Evolutionary conservation across 2,329 filamentous ascomycete species (phyloP).

Genomic region (Diaporthe caulivora): DNA sequence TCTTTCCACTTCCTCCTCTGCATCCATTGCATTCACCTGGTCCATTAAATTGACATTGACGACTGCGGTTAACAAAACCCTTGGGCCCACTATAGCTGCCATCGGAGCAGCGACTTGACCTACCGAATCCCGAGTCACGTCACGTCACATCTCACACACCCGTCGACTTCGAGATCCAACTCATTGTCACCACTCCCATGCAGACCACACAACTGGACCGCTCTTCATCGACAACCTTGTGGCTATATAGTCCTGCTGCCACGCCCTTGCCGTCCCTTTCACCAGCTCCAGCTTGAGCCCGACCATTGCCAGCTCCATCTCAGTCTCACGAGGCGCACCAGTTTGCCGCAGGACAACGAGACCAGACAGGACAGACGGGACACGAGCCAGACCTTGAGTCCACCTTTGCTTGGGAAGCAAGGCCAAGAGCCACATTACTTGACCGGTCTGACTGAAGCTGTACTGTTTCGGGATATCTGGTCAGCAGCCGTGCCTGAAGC

Average conservation of each 20-base stretch:
- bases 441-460: background rate
- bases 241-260: background rate
- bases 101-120: background rate
- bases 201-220: background rate
- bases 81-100: background rate
- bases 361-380: slow-evolving; percentile 8
- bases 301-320: background rate
- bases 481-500: background rate
- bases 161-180: background rate
- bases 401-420: background rate
- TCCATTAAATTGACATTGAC: background rate
- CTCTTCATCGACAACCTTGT: background rate
- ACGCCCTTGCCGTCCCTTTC: background rate
- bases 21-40: background rate
- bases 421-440: background rate
- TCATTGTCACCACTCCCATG: background rate
- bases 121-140: slow-evolving; percentile 1
- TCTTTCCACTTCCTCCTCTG: background rate
- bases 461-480: background rate
- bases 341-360: background rate
- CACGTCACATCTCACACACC: background rate
- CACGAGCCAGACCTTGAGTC: slow-evolving; percentile 1
- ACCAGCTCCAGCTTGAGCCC: slow-evolving; percentile 13
- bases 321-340: slow-evolving; percentile 6
- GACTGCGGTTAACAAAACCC: background rate